A percentile compares a stretch with the other conserved stretches of the same genome.
phyloP scores from a whole-genome alignment of 2,329 filamentous ascomycete genomes.

The Cordyceps pruinosa region DNA sequence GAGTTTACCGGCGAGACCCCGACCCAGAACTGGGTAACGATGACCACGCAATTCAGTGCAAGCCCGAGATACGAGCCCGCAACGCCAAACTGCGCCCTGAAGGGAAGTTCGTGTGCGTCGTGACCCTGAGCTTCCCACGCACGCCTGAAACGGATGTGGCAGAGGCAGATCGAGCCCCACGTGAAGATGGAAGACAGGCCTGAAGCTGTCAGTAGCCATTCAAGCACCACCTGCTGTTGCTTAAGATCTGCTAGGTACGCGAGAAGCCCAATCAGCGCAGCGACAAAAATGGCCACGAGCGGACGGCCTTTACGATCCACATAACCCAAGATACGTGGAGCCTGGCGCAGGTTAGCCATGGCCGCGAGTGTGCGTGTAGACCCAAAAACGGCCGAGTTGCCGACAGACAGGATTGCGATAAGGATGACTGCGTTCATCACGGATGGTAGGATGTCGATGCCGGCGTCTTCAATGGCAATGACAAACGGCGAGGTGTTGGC shows the following conservation, averaged over 20 bases:
- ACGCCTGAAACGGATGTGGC: slow-evolving; percentile 57
- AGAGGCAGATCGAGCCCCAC: slow-evolving; percentile 57
- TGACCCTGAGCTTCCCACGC: slow-evolving; percentile 56
- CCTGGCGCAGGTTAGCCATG: slow-evolving; percentile 73
- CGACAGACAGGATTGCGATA: slow-evolving; percentile 76
- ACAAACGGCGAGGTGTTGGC: slow-evolving; percentile 74
- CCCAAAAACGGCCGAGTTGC: slow-evolving; percentile 77
- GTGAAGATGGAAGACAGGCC: slow-evolving; percentile 64
- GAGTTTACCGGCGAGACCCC: slow-evolving; percentile 63
- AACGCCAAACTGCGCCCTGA: slow-evolving; percentile 64
- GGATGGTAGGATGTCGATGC: slow-evolving; percentile 66
- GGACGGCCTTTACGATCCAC: slow-evolving; percentile 71
- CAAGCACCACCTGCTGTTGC: slow-evolving; percentile 55
- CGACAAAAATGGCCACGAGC: slow-evolving; percentile 57
- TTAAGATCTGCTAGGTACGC: slow-evolving; percentile 61
- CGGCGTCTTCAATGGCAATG: slow-evolving; percentile 72
- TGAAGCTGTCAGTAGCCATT: slow-evolving; percentile 65
- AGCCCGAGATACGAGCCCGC: slow-evolving; percentile 73
- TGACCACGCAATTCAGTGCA: slow-evolving; percentile 60
- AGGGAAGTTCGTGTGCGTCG: slow-evolving; percentile 64
- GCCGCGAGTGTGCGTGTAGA: slow-evolving; percentile 77
- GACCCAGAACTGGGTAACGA: slow-evolving; percentile 75
- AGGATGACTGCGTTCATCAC: slow-evolving; percentile 85
- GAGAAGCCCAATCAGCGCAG: slow-evolving; percentile 59
- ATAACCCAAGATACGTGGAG: slow-evolving; percentile 63